Conservation (phyloP, 805 yeast genomes). For the Starmerella geochares region DNA sequence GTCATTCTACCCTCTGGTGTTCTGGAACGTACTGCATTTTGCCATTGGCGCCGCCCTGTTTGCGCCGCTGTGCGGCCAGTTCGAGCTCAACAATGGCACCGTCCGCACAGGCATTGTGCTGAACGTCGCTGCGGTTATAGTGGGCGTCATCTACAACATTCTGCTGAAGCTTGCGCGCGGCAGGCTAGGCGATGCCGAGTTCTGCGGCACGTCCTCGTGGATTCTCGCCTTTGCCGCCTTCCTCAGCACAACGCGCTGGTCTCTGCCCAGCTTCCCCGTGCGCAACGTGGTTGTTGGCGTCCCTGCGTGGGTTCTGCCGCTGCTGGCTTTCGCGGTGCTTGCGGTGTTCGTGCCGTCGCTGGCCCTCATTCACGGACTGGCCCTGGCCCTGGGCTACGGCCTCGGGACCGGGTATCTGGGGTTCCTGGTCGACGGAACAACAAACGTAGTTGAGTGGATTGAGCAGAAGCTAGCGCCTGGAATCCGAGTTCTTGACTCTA, state of each 20-base stretch:
- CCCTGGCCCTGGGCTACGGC: conserved; percentile 53
- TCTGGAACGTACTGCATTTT: conserved; percentile 52
- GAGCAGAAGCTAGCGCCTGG: conserved; percentile 45
- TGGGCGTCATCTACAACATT: conserved; percentile 53
- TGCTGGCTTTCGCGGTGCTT: not conserved
- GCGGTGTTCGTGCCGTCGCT: not conserved
- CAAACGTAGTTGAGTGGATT: conserved; percentile 47
- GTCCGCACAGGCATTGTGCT: conserved; percentile 74
- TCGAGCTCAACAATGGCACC: conserved; percentile 70
- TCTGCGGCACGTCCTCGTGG: conserved; percentile 18
- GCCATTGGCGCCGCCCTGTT: conserved; percentile 48
- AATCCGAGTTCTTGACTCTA: conserved; percentile 45
- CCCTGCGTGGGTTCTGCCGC: conserved; percentile 16
- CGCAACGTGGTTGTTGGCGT: conserved; percentile 9
- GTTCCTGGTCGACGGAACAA: conserved; percentile 50
- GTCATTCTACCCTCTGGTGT: conserved; percentile 68
- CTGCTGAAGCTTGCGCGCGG: conserved; percentile 10
- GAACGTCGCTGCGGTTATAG: conserved; percentile 56
- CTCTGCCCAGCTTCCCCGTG: conserved; percentile 42
- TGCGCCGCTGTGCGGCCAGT: conserved; percentile 49
- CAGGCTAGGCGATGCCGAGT: conserved; percentile 8
- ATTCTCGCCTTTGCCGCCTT: conserved; percentile 28
- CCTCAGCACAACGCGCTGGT: conserved; percentile 17
- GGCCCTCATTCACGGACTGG: conserved; percentile 62
- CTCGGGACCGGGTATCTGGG: conserved; percentile 47